Percentiles rank a stretch among this genome's conserved stretches.
These are phyloP conservation scores for Zhuliangozyma parablackwelliae DNA, from an alignment of 1,139 yeast species.

Conservation along the genomic window DNA sequence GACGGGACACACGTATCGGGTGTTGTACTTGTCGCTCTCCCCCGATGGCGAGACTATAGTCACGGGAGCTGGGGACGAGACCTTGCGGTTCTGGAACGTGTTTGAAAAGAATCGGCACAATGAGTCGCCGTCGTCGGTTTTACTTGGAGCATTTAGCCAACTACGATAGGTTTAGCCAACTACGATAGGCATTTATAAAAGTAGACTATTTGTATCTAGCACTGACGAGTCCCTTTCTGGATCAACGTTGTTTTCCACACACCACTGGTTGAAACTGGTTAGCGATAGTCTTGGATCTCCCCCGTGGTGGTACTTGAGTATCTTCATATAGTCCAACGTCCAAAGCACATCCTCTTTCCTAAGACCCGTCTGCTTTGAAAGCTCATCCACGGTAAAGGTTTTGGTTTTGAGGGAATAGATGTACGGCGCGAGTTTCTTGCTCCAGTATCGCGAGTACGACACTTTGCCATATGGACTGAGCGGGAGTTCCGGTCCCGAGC, in stretches of 20 bases:
- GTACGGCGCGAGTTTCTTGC: constrained; percentile 32
- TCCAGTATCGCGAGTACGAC: constrained; percentile 79
- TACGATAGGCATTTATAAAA: constrained; percentile 1
- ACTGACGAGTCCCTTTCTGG: constrained; percentile 19
- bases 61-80: constrained; percentile 98
- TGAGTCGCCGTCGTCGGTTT: constrained; percentile 56
- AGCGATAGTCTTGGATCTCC: constrained; percentile 14
- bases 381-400: constrained; percentile 42
- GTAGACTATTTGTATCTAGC: constrained; percentile 25
- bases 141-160: constrained; percentile 77
- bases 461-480: constrained; percentile 75
- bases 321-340: constrained; percentile 60
- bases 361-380: constrained; percentile 63
- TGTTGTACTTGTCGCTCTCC: constrained; percentile 82
- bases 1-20: constrained; percentile 93
- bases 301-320: constrained; percentile 25
- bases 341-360: constrained; percentile 63
- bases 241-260: constrained; percentile 20
- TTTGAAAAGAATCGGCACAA: constrained; percentile 70
- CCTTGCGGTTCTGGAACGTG: constrained; percentile 88
- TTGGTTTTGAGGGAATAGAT: constrained; percentile 6
- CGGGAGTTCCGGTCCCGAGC: constrained; percentile 91
- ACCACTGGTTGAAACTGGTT: constrained; percentile 28
- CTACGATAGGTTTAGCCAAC: constrained; percentile 38
- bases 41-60: constrained; percentile 98